Evolutionary conservation across 371 early-diverging fungal species (phyloP).

Genomic region (Mucor ambiguus): DNA sequence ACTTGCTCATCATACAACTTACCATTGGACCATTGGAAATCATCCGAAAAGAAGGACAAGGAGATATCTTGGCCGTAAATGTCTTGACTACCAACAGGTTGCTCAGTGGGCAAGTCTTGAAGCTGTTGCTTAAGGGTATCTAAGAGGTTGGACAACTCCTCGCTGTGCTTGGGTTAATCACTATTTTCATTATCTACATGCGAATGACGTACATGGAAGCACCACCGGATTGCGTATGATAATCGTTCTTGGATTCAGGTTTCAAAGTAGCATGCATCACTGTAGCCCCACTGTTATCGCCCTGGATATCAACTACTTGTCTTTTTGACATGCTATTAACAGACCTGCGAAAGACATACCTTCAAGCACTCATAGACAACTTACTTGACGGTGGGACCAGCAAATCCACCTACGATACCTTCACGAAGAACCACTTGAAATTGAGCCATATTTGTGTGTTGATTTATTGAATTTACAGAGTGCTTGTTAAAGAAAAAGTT

Average conservation of each 20-base stretch:
- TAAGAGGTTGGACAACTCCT: conserved; percentile 15
- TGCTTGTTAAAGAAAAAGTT: conserved; percentile 8
- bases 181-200: not conserved
- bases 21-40: conserved; percentile 57
- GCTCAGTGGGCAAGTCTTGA: conserved; percentile 38
- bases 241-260: conserved; percentile 35
- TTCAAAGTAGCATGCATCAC: conserved; percentile 39
- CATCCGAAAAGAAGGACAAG: conserved; percentile 37
- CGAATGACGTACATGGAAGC: conserved; percentile 35
- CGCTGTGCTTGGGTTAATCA: conserved; percentile 14
- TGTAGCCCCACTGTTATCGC: conserved; percentile 36
- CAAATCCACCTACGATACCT: conserved; percentile 51
- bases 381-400: conserved; percentile 44
- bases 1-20: not conserved
- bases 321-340: conserved; percentile 16
- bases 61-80: conserved; percentile 53
- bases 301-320: conserved; percentile 42
- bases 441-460: conserved; percentile 8
- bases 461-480: not conserved
- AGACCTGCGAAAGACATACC: not conserved
- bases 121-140: conserved; percentile 27
- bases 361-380: not conserved
- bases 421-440: conserved; percentile 43
- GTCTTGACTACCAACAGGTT: conserved; percentile 50
- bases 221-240: conserved; percentile 27